Conservation (phyloP, 2,329 filamentous ascomycete species). For the Colletotrichum falcatum region DNA sequence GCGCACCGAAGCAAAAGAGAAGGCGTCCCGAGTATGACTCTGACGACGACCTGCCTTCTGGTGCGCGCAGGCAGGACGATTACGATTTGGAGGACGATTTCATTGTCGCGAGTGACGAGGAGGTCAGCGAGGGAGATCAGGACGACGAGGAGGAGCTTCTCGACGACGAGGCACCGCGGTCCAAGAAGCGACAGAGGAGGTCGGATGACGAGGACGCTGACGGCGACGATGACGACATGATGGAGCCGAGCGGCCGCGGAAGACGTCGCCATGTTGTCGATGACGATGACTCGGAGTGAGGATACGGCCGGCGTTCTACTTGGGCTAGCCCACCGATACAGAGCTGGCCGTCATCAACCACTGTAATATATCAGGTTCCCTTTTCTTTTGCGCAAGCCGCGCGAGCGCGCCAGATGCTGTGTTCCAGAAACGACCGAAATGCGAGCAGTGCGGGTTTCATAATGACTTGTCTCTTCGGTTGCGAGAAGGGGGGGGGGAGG, state of each 20-base stretch:
- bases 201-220: constrained; percentile 61
- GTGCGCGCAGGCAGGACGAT: constrained; percentile 73
- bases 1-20: constrained; percentile 63
- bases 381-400: constrained; percentile 11
- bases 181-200: constrained; percentile 63
- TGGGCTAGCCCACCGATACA: background rate
- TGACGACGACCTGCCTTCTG: constrained; percentile 76
- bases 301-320: background rate
- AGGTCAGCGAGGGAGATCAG: constrained; percentile 68
- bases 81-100: constrained; percentile 87
- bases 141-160: constrained; percentile 70
- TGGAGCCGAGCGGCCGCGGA: constrained; percentile 55
- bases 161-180: constrained; percentile 56
- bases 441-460: background rate
- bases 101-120: constrained; percentile 80
- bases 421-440: background rate
- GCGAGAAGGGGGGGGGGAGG: too few relatives aligned
- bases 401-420: background rate
- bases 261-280: constrained; percentile 69
- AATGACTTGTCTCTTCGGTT: background rate
- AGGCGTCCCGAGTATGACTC: constrained; percentile 78
- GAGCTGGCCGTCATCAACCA: background rate
- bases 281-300: constrained; percentile 67
- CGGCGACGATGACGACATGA: constrained; percentile 63
- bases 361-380: constrained; percentile 27